Percentiles rank a stretch among this genome's conserved stretches.
Evolutionary conservation across 306 rosid species (phyloP).

Genomic region (Acacia melanoxylon): DNA sequence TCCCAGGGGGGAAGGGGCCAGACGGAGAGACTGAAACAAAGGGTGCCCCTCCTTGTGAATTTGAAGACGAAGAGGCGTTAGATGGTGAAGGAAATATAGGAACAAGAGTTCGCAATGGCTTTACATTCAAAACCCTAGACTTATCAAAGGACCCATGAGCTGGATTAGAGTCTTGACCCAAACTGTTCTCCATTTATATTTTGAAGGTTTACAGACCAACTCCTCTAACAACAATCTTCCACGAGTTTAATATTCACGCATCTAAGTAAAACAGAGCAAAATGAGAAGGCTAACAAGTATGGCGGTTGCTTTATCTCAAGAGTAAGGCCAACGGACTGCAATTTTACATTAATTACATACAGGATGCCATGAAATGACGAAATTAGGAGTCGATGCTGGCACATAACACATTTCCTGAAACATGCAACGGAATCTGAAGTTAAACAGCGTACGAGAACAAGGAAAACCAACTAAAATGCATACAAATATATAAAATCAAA

Average conservation of each 20-base stretch:
- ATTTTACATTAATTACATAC: slow-evolving; percentile 1
- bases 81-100: slow-evolving; percentile 81
- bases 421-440: slow-evolving; percentile 43
- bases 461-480: background rate
- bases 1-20: slow-evolving; percentile 87
- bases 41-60: slow-evolving; percentile 80
- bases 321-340: slow-evolving; percentile 9
- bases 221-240: background rate
- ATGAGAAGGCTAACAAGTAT: background rate
- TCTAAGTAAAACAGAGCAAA: background rate
- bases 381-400: slow-evolving; percentile 18
- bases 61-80: slow-evolving; percentile 53
- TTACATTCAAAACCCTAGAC: slow-evolving; percentile 82
- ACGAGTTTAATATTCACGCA: background rate
- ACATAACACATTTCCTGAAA: slow-evolving; percentile 41
- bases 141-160: slow-evolving; percentile 68
- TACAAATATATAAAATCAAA: background rate
- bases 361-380: slow-evolving; percentile 18
- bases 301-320: background rate
- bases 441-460: background rate
- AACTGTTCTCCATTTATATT: slow-evolving; percentile 60
- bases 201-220: slow-evolving; percentile 27
- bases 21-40: slow-evolving; percentile 83
- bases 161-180: slow-evolving; percentile 58
- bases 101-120: slow-evolving; percentile 75